These are phyloP conservation scores for Speleostelium caveatum DNA, from an alignment of 78 protist genomes.

Conservation along the genomic window DNA sequence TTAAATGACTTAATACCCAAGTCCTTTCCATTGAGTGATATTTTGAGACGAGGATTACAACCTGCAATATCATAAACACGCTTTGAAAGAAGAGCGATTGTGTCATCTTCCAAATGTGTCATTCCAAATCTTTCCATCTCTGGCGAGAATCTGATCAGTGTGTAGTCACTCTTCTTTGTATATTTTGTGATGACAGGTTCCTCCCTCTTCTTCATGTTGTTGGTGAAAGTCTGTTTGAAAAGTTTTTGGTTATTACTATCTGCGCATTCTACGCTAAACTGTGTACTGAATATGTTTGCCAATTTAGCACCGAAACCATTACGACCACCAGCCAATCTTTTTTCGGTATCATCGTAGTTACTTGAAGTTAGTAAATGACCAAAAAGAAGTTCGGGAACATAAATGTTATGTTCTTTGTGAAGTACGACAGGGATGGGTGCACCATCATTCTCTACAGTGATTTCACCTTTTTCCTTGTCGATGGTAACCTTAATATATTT, in stretches of 20 bases:
- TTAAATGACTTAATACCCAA: slow-evolving; percentile 30
- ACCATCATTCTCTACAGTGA: slow-evolving; percentile 96
- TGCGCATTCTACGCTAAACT: slow-evolving; percentile 89
- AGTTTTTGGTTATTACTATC: neutral
- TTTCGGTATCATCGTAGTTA: slow-evolving; percentile 90
- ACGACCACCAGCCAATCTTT: slow-evolving; percentile 82
- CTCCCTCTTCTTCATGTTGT: slow-evolving; percentile 81
- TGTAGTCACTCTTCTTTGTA: slow-evolving; percentile 44
- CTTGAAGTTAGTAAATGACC: slow-evolving; percentile 96
- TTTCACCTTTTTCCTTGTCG: slow-evolving; percentile 43
- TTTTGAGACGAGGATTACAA: slow-evolving; percentile 62
- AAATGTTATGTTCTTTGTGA: slow-evolving; percentile 93
- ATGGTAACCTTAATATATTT: slow-evolving; percentile 90
- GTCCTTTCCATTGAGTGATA: slow-evolving; percentile 64
- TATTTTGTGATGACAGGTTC: slow-evolving; percentile 53
- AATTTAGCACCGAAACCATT: slow-evolving; percentile 99
- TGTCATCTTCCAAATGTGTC: slow-evolving; percentile 89
- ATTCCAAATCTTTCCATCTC: slow-evolving; percentile 86
- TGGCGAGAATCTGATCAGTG: slow-evolving; percentile 88
- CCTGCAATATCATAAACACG: slow-evolving; percentile 96
- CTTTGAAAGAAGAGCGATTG: slow-evolving; percentile 81
- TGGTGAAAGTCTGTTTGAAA: slow-evolving; percentile 38
- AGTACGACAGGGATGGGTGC: slow-evolving; percentile 97
- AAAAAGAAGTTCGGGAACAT: slow-evolving; percentile 97
- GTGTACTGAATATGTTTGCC: slow-evolving; percentile 96